These are phyloP conservation scores for Phoenix dactylifera DNA, from an alignment of 176 grass and related monocot species.

Conservation along the genomic window DNA sequence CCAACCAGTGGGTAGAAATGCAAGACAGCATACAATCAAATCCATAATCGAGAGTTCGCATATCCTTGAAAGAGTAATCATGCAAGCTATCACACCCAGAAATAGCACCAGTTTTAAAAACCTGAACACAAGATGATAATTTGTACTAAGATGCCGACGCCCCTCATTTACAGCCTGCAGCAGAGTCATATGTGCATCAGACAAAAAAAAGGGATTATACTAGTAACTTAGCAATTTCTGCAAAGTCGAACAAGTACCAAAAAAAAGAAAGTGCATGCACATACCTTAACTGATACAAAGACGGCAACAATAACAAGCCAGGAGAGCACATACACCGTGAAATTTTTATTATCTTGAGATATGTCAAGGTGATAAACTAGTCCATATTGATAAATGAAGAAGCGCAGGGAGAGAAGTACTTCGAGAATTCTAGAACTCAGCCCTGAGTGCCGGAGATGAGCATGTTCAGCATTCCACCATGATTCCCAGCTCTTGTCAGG, in stretches of 20 bases:
- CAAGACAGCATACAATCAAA: conserved; percentile 70
- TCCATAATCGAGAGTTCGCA: conserved; percentile 78
- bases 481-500: conserved; percentile 97
- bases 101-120: conserved; percentile 75
- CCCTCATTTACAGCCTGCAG: conserved; percentile 65
- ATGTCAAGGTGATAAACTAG: conserved; percentile 95
- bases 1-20: conserved; percentile 93
- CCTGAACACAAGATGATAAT: conserved; percentile 87
- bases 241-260: too few relatives aligned
- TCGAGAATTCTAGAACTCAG: conserved; percentile 73
- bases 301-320: conserved; percentile 86
- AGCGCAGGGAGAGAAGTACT: conserved; percentile 63
- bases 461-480: conserved; percentile 90
- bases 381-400: conserved; percentile 97
- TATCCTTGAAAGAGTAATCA: conserved; percentile 53
- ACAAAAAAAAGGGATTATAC: too few relatives aligned
- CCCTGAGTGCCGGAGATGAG: conserved; percentile 66
- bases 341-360: conserved; percentile 78
- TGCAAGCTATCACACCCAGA: conserved; percentile 50
- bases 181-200: conserved; percentile 11
- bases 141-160: conserved; percentile 49
- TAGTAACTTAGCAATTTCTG: too few relatives aligned
- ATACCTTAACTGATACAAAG: conserved; percentile 85
- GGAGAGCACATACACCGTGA: conserved; percentile 80
- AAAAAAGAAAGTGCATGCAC: too few relatives aligned